Evolutionary conservation across 1,139 yeast genomes (phyloP), one percentile per base, ranked within the genome.

Genomic region (Magnusiomyces paraingens): DNA sequence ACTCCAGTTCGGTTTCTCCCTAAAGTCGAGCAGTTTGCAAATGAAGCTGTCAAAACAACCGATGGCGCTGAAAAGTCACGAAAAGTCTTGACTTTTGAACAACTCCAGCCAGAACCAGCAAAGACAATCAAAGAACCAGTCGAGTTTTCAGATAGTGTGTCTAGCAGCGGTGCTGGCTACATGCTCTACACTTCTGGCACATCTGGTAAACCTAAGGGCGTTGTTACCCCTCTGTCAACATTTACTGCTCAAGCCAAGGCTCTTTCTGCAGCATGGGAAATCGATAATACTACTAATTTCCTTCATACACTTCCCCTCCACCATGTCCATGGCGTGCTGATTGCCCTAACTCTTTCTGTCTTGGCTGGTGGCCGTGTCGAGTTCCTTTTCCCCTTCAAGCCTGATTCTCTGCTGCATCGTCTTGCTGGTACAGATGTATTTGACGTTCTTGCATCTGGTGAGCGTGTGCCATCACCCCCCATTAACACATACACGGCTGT

Each of bases 141-240:
- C 14, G 51, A 53, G 17, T 51, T 55, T 29, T n/a, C 46, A 12
- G 43, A 48, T 15, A 10, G 12, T 3, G 48, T 40, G 8, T 46
- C 54, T 8, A 51, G 38, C 29, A 51, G 26, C 5, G 55, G 52
- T n/a, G 40, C 65, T 2, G 70, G 71, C n/a, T 66, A 69, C 53
- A 69, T 70, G 60, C 61, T 70, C 38, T 70, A 70, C 61, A 70
- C 73, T 1, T 68, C 72, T 11, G 73, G 73, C 6, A 70, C 73
- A 1, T 68, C 72, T 2, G 73, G 73, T 22, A 65, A 74, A 54
- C 73, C 73, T 20, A 70, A 70, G 54, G 73, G 73, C 21, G 73
- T 69, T 11, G 67, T 70, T 6, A 68, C 71, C 14, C 69, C 73
- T 20, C 61, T 69, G 41, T 58, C 58, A 17, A 69, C 71, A 2